Percentiles rank a stretch among this genome's conserved stretches.
These are phyloP conservation scores for Gilbertella persicaria DNA, from an alignment of 371 early-diverging fungal species.

Conservation along the genomic window DNA sequence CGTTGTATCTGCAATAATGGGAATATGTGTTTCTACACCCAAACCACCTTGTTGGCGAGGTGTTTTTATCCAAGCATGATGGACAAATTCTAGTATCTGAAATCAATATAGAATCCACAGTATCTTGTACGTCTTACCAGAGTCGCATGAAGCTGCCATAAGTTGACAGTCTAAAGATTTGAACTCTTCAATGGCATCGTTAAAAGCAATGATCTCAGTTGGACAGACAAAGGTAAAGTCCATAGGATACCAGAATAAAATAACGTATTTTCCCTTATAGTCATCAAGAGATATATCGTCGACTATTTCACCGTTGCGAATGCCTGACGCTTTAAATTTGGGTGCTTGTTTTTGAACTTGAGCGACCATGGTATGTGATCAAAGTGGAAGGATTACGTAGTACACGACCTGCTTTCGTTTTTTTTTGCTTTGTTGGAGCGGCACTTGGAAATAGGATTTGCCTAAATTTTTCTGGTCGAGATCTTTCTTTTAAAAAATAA, in stretches of 20 bases:
- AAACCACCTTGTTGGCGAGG: constrained; percentile 81
- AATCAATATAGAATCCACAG: constrained; percentile 2
- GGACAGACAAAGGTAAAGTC: constrained; percentile 66
- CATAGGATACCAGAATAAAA: constrained; percentile 46
- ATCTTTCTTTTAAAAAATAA: too few relatives aligned
- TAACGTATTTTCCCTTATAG: constrained; percentile 77
- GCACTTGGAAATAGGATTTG: too few relatives aligned
- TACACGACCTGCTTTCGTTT: background rate
- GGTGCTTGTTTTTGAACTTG: constrained; percentile 64
- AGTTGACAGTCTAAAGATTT: constrained; percentile 54
- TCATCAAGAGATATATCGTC: constrained; percentile 70
- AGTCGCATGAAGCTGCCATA: constrained; percentile 48
- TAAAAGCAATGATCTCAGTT: constrained; percentile 69
- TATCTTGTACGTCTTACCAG: constrained; percentile 24
- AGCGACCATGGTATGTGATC: constrained; percentile 6
- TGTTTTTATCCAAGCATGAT: constrained; percentile 65
- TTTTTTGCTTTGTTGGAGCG: too few relatives aligned
- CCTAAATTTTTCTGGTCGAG: too few relatives aligned
- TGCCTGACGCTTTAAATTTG: constrained; percentile 69
- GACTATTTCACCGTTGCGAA: constrained; percentile 73
- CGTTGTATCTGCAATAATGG: constrained; percentile 73
- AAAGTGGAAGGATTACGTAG: background rate
- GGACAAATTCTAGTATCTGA: constrained; percentile 37
- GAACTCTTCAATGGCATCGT: constrained; percentile 68
- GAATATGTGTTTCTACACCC: constrained; percentile 66